Conservation (phyloP, 2,329 filamentous ascomycete genomes). For the Exophiala viscosa region DNA sequence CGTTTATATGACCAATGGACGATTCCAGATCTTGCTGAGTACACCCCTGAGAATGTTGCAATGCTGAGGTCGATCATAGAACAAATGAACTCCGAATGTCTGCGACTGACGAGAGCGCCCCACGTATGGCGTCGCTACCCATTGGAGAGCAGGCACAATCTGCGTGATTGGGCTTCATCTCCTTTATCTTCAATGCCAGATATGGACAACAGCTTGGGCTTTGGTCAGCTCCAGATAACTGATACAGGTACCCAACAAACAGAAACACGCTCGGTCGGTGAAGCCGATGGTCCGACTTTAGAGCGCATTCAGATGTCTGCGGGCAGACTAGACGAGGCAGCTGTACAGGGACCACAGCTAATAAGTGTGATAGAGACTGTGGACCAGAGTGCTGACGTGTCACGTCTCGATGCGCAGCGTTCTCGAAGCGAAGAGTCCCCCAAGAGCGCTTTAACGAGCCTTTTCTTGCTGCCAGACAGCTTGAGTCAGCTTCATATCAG, state of each 20-base stretch:
- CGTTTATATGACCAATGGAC: constrained; percentile 29
- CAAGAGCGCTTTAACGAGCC: too few species aligned
- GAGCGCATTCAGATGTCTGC: too few species aligned
- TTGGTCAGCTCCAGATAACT: neutral
- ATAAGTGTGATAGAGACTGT: too few species aligned
- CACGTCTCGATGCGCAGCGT: too few species aligned
- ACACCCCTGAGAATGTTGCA: constrained; percentile 1
- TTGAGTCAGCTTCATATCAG: too few species aligned
- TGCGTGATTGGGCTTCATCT: neutral
- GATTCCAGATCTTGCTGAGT: constrained; percentile 23
- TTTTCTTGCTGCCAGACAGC: too few species aligned
- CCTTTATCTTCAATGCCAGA: neutral
- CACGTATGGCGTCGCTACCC: neutral
- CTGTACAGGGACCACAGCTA: too few species aligned
- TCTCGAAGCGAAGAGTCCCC: too few species aligned
- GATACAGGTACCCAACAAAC: neutral
- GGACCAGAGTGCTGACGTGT: too few species aligned
- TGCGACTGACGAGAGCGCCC: neutral
- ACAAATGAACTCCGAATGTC: constrained; percentile 5
- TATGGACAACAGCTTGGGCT: constrained; percentile 1
- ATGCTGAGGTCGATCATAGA: constrained; percentile 4
- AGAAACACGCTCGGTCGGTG: too few species aligned
- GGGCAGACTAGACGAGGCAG: too few species aligned
- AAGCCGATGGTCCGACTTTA: too few species aligned
- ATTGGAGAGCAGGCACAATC: constrained; percentile 10